A percentile compares a stretch with the other conserved stretches of the same genome.
These are phyloP conservation scores for Zizania latifolia DNA, from an alignment of 176 grass and related monocot genomes.

Conservation along the genomic window DNA sequence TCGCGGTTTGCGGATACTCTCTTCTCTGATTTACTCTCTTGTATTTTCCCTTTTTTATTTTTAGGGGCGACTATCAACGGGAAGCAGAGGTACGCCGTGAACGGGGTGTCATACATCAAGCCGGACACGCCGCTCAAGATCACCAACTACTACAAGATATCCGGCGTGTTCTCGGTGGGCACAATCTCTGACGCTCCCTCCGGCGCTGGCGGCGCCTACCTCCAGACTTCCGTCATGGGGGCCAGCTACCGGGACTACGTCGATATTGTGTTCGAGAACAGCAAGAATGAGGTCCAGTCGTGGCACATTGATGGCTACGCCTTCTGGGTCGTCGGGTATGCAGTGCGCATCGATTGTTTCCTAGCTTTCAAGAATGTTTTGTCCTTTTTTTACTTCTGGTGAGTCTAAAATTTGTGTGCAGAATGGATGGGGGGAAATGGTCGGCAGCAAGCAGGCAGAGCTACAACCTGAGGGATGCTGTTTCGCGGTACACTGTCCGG, in stretches of 20 bases:
- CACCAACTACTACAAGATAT: conserved; percentile 86
- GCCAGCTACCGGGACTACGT: conserved; percentile 65
- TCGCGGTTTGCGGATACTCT: no score
- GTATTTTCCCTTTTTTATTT: no score
- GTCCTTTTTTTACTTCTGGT: no score
- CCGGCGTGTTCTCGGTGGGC: conserved; percentile 57
- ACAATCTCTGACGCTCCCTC: conserved; percentile 45
- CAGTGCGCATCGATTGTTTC: no score
- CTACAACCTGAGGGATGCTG: conserved; percentile 78
- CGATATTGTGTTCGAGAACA: conserved; percentile 79
- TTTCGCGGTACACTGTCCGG: conserved; percentile 74
- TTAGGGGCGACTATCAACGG: conserved; percentile 53
- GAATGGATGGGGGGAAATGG: conserved; percentile 87
- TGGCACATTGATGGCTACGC: conserved; percentile 78
- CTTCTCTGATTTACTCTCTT: no score
- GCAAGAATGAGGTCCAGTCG: conserved; percentile 62
- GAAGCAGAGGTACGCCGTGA: conserved; percentile 81
- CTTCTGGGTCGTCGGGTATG: conserved; percentile 89
- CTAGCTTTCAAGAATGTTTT: no score
- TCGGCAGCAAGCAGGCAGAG: conserved; percentile 60
- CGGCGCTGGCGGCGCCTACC: conserved; percentile 30
- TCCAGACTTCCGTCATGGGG: conserved; percentile 67
- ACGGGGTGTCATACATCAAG: conserved; percentile 53
- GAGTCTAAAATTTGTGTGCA: no score
- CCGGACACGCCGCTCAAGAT: conserved; percentile 80